Conservation (phyloP, 2,329 filamentous ascomycete genomes). For the Nakataea oryzae region DNA sequence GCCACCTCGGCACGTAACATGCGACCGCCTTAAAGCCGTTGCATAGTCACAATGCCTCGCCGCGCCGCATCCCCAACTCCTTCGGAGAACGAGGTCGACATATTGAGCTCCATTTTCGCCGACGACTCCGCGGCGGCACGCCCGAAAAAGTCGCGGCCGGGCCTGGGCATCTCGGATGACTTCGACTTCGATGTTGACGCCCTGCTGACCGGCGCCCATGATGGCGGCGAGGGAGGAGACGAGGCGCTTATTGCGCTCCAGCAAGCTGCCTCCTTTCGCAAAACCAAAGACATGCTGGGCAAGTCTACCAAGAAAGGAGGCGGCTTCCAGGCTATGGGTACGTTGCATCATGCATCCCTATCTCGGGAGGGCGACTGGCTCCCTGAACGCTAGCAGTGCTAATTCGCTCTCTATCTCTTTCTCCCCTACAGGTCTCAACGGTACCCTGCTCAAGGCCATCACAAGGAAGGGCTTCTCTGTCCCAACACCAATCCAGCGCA, state of each 20-base stretch:
- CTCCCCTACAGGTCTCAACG: constrained; percentile 52
- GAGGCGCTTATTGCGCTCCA: constrained; percentile 84
- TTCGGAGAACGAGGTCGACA: constrained; percentile 89
- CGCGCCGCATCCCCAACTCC: constrained; percentile 69
- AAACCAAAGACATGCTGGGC: constrained; percentile 70
- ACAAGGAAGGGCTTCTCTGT: constrained; percentile 89
- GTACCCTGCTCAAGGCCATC: constrained; percentile 80
- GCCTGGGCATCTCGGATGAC: constrained; percentile 18
- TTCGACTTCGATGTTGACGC: constrained; percentile 47
- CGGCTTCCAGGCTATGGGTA: constrained; percentile 91
- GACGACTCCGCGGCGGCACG: constrained; percentile 34
- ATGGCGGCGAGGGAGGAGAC: constrained; percentile 45
- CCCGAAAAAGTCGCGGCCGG: constrained; percentile 22
- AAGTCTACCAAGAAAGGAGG: constrained; percentile 88
- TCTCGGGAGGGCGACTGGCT: not conserved
- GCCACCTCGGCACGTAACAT: not conserved
- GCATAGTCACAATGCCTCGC: constrained; percentile 50
- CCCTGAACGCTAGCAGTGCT: not conserved
- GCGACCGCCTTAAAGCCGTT: not conserved
- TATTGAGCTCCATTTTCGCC: constrained; percentile 66
- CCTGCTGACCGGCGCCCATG: constrained; percentile 54
- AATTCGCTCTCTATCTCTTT: not conserved
- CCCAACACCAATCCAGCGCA: constrained; percentile 93
- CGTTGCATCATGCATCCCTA: constrained; percentile 2
- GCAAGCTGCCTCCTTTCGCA: constrained; percentile 81